phyloP scores from a whole-genome alignment of 2,329 filamentous ascomycete genomes.

The Hypoxylon sp. region DNA sequence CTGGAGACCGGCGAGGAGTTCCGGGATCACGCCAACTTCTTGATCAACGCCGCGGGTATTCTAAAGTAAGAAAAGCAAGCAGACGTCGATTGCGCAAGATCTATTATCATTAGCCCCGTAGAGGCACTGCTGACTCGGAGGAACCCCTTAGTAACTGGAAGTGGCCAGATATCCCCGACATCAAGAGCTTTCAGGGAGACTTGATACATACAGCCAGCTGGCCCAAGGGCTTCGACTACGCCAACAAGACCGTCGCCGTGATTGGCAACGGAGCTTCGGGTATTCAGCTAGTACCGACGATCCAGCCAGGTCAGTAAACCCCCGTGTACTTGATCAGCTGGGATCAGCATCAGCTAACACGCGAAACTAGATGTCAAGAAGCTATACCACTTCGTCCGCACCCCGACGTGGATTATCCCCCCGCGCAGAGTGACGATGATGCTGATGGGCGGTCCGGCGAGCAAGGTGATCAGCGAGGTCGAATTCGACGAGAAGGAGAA shows the following conservation, averaged over 20 bases:
- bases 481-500: slow-evolving; percentile 58
- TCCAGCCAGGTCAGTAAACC: slow-evolving; percentile 55
- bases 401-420: slow-evolving; percentile 58
- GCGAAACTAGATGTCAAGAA: slow-evolving; percentile 52
- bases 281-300: slow-evolving; percentile 64
- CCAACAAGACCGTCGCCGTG: slow-evolving; percentile 65
- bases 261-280: slow-evolving; percentile 68
- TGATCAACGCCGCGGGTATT: slow-evolving; percentile 64
- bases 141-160: slow-evolving; percentile 61
- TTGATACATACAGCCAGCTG: slow-evolving; percentile 67
- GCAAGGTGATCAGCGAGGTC: slow-evolving; percentile 53
- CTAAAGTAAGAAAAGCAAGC: slow-evolving; percentile 59
- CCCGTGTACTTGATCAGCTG: neutral
- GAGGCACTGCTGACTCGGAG: slow-evolving; percentile 29
- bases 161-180: slow-evolving; percentile 62
- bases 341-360: slow-evolving; percentile 17
- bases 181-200: slow-evolving; percentile 60
- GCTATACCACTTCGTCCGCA: slow-evolving; percentile 57
- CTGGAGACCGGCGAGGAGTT: slow-evolving; percentile 56
- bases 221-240: slow-evolving; percentile 61
- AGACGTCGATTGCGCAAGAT: neutral
- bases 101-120: neutral
- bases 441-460: slow-evolving; percentile 53
- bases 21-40: slow-evolving; percentile 59
- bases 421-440: slow-evolving; percentile 54